Evolutionary conservation across 2,329 filamentous ascomycete species (phyloP), one percentile per base, ranked within the genome.

Genomic region (Dactylellina haptotyla): DNA sequence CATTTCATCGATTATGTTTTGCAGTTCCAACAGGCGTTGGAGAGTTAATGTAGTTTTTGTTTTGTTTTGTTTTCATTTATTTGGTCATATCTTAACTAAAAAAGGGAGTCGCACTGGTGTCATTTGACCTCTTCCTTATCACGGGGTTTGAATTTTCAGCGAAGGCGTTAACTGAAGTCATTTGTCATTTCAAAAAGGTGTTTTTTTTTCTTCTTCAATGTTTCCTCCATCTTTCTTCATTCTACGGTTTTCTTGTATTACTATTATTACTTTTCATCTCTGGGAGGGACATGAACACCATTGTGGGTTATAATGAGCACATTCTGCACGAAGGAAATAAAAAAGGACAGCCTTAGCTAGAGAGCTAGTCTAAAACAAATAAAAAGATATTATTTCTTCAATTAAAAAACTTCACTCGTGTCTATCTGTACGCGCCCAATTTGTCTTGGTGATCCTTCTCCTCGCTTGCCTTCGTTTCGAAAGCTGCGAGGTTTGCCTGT

Each of bases 71-170:
- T 25, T 45, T 50, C 62, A 25, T 62, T 20, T 51, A n/a, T 28
- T 58, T 57, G 37, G 12, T 51, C 26, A 51, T 28, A 45, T 63
- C 59, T 70, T 57, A 50, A 69, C 14, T n/a, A 41, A 74, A 75
- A 50, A 54, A 57, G 58, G 70, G 64, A 67, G 63, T 67, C 70
- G 64, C 48, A 67, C 45, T 43, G 64, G 70, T 63, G 64, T 75
- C 64, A 64, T 64, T 74, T 59, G 59, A 69, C 62, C 66, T 63
- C 51, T 58, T 64, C 48, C 56, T 54, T 46, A 46, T 63, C n/a
- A 51, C 32, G 58, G 70, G 53, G 63, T 69, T 62, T 65, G 46
- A 61, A 30, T 56, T 56, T 63, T 69, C 41, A 75, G 64, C 62
- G 70, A 67, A 46, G 70, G 70, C 70, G 62, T 67, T 61, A 28